A percentile compares a stretch with the other conserved stretches of the same genome.
phyloP scores from a whole-genome alignment of 148 eudicot species.

The Cornus controversa region DNA sequence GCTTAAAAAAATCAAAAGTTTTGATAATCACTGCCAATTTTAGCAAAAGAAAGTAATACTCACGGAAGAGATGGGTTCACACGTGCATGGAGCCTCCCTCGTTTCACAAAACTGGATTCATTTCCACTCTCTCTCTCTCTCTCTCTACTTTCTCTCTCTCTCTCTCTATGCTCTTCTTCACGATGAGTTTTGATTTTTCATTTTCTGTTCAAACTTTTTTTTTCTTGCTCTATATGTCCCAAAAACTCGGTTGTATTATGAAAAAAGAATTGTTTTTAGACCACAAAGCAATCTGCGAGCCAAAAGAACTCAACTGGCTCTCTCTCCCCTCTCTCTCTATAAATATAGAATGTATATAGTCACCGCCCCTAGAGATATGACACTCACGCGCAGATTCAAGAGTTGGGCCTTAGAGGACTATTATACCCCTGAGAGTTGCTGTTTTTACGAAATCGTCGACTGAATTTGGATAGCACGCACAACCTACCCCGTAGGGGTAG shows the following conservation, averaged over 20 bases:
- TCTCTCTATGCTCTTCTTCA: background rate
- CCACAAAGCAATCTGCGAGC: background rate
- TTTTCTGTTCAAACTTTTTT: too few relatives aligned
- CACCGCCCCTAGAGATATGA: too few relatives aligned
- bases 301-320: background rate
- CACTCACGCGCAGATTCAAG: too few relatives aligned
- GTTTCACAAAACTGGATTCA: background rate
- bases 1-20: constrained; percentile 5
- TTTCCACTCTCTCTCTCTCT: background rate
- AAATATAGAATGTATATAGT: too few relatives aligned
- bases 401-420: too few relatives aligned
- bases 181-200: background rate
- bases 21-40: background rate
- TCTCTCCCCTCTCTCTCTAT: background rate
- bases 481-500: too few relatives aligned
- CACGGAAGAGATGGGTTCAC: background rate
- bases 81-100: constrained; percentile 7
- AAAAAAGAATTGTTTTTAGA: background rate
- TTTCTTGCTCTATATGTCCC: too few relatives aligned
- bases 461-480: too few relatives aligned
- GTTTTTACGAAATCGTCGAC: too few relatives aligned
- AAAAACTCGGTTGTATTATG: too few relatives aligned
- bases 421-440: too few relatives aligned
- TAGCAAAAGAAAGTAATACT: background rate
- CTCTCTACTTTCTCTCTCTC: constrained; percentile 5